Percentiles rank a stretch among this genome's conserved stretches.
Conservation (phyloP, 352 stramenopile genomes). For the Phytophthora citrophthora region DNA sequence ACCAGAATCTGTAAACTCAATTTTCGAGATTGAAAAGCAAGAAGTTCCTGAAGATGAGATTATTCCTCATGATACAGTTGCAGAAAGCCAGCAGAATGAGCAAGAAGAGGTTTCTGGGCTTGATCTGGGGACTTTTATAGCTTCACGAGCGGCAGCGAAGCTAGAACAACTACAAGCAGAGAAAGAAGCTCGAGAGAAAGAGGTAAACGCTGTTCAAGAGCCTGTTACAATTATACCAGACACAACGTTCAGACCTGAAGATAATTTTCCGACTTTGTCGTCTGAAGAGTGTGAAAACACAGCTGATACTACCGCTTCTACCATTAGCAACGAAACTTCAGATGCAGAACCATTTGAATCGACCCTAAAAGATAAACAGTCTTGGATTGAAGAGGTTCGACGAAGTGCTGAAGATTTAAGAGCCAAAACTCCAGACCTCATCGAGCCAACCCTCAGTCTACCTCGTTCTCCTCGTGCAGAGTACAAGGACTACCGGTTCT, state of each 20-base stretch:
- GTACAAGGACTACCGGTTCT: conserved; percentile 60
- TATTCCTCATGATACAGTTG: background rate
- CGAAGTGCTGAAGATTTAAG: conserved; percentile 10
- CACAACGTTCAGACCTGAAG: background rate
- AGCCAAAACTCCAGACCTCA: conserved; percentile 1
- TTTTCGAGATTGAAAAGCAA: background rate
- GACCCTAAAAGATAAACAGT: background rate
- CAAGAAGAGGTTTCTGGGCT: conserved; percentile 21
- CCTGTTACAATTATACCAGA: background rate
- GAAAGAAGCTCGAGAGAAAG: conserved; percentile 22
- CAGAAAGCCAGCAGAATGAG: background rate
- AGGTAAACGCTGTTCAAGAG: background rate
- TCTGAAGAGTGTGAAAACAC: background rate
- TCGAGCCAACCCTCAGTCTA: background rate
- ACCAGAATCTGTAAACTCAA: background rate
- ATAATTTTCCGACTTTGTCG: too few relatives aligned
- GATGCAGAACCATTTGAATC: background rate
- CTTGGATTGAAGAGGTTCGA: conserved; percentile 28
- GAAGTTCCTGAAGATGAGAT: background rate
- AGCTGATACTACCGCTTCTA: background rate
- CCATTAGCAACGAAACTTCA: background rate
- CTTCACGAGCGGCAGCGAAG: conserved; percentile 37
- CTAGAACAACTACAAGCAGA: conserved; percentile 49
- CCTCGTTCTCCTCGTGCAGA: conserved; percentile 23
- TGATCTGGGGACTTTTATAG: conserved; percentile 50